These are phyloP conservation scores for Nitzschia sp. DNA, from an alignment of 108 stramenopile species.

Conservation along the genomic window DNA sequence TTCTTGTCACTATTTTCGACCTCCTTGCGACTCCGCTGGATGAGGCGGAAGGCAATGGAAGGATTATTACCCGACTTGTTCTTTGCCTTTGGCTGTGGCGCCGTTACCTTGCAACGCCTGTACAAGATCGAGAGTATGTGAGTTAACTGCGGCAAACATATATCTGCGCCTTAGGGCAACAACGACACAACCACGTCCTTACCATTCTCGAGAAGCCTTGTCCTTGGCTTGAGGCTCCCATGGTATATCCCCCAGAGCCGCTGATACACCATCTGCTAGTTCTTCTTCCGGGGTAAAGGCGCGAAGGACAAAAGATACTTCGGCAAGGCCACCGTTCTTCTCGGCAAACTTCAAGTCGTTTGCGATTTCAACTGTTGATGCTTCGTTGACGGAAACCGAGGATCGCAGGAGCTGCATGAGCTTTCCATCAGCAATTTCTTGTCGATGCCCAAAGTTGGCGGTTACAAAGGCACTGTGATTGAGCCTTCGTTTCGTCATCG, in stretches of 20 bases:
- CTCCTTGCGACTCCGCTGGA: constrained; percentile 58
- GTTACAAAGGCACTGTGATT: constrained; percentile 69
- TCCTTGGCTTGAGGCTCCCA: constrained; percentile 42
- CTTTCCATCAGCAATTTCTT: constrained; percentile 45
- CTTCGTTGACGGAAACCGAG: constrained; percentile 42
- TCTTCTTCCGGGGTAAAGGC: constrained; percentile 70
- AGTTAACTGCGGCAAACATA: too few species aligned
- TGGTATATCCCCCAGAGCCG: constrained; percentile 60
- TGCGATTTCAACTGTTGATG: constrained; percentile 47
- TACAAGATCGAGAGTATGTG: neutral
- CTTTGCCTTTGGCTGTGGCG: constrained; percentile 38
- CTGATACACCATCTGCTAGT: constrained; percentile 62
- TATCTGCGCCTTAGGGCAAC: neutral
- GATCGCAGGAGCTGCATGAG: constrained; percentile 61
- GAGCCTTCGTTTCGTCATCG: constrained; percentile 33
- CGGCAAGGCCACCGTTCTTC: constrained; percentile 63
- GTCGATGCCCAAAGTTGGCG: constrained; percentile 63
- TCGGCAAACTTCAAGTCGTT: constrained; percentile 47
- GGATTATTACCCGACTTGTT: constrained; percentile 23
- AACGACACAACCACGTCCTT: constrained; percentile 17
- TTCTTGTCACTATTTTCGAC: constrained; percentile 52
- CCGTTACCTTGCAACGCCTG: constrained; percentile 65
- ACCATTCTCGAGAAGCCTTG: constrained; percentile 60
- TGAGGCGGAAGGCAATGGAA: constrained; percentile 56
- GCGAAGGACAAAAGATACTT: constrained; percentile 72